Evolutionary conservation across 2,329 filamentous ascomycete species (phyloP), one percentile per base, ranked within the genome.

Genomic region (Aschersonia sp.): DNA sequence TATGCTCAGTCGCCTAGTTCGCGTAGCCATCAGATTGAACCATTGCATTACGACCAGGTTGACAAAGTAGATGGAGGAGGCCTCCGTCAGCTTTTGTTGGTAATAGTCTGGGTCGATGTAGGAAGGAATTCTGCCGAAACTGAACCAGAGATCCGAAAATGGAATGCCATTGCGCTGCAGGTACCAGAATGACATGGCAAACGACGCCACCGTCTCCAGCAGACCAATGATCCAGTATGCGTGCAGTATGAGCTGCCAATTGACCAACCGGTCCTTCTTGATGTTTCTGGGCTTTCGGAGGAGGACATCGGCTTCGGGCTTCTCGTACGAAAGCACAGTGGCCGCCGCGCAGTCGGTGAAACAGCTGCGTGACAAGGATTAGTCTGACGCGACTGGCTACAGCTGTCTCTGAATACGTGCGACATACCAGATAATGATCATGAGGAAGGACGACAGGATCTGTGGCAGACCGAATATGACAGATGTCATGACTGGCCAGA

Each of bases 11-110:
- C 76, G 70, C 1, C 80, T 70, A 1, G 78, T 89, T 12, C 83
- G 72, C 5, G 84, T 71, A 1, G 79, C 78, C 57, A 88, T 73
- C 4, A 88, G 68, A 58, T 83, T 86, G 69, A 87, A 87, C 70
- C 80, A 81, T 70, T 86, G 82, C 83, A 89, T 87, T 45, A 89
- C 79, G 2, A 90, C 84, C 29, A 90, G 67, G 50, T 81, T 89
- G 54, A 88, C 76, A 55, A 89, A 89, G 62, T 89, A 89, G 50
- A 90, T 81, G 12, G 79, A 84, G 39, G 76, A 82, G 0, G 82
- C 83, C 50, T 75, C 71, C 52, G 81, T 82, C 30, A 83, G 65
- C 51, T 76, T 71, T 31, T 66, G 61, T 0, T 64, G 66, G 55
- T 80, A 76, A 48, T 71, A 73, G 43, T 76, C 75, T 2, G 71